Base-by-base conservation (phyloP, 345 rosid species). In the Clarkia xantiana region DNA sequence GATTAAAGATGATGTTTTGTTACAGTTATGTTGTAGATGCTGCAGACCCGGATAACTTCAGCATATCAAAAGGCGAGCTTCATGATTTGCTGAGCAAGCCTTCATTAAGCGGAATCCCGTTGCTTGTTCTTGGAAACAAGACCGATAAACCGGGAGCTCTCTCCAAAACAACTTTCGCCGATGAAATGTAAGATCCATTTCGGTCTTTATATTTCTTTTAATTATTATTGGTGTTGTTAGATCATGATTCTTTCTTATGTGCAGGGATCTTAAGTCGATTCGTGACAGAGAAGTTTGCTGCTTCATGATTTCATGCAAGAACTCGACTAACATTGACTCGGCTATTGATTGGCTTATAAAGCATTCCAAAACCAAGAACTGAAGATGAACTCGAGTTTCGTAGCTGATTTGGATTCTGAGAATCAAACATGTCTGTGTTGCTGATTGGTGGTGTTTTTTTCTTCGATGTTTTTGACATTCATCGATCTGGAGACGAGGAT, bases 261-360 rank as follows among this genome's bases (percentile, higher is more conserved):
- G 55, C 55, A 52, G 55, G 55, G 55, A 40, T 6, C 75, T 70
- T n/a, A 46, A 65, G 22, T 58, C 62, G 17, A 55, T 70, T 11
- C 41, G 62, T 7, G 75, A 62, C 16, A 62, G 71, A 56, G 71
- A 70, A 54, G 75, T 70, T 8, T 70, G 75, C 59, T 70, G 71
- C 65, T 59, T 57, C 49, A 70, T 70, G 75, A 70, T 70, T 43
- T 70, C 75, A 4, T 70, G 75, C 71, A 70, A 66, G 64, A 62
- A 70, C 62, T 62, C 71, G 3, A 49, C 55, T 17, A 70, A 70
- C 59, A 65, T 70, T 11, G 75, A 66, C 51, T 38, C 54, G 14
- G 75, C 65, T 14, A 66, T 70, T 18, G 71, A 70, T 19, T 70
- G 75, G 75, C 75, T 70, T 22, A 54, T 70, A 40, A 70, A 70